phyloP scores from a whole-genome alignment of 2,329 filamentous ascomycete species.

The Triangularia verruculosa region DNA sequence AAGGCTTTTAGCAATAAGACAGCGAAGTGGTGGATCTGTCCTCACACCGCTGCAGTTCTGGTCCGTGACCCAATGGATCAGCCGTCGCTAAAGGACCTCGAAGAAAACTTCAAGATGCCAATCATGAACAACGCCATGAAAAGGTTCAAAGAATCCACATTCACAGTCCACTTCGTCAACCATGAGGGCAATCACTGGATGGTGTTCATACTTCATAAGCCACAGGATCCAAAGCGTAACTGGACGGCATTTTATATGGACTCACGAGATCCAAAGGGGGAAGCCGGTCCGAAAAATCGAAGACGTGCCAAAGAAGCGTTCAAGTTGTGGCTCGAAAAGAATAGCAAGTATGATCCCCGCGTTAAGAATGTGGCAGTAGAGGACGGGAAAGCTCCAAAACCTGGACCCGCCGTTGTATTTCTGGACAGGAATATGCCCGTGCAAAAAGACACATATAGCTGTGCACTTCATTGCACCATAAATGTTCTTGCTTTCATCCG shows the following conservation, averaged over 20 bases:
- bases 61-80: no score
- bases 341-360: neutral
- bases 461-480: neutral
- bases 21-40: neutral
- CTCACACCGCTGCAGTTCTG: neutral
- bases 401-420: neutral
- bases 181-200: slow-evolving; percentile 4
- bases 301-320: neutral
- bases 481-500: neutral
- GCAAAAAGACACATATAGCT: neutral
- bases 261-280: neutral
- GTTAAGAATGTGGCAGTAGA: neutral
- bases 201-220: slow-evolving; percentile 14
- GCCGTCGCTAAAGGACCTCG: no score
- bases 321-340: neutral
- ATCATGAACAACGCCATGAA: neutral
- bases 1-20: neutral
- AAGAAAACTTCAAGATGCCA: neutral
- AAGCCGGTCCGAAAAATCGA: neutral
- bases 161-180: slow-evolving; percentile 13
- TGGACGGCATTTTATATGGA: neutral
- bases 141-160: slow-evolving; percentile 1
- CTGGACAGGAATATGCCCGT: neutral
- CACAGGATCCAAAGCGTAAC: neutral
- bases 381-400: neutral